Conservation (phyloP, 169 alveolate species). For the Plasmodium yoelii region DNA sequence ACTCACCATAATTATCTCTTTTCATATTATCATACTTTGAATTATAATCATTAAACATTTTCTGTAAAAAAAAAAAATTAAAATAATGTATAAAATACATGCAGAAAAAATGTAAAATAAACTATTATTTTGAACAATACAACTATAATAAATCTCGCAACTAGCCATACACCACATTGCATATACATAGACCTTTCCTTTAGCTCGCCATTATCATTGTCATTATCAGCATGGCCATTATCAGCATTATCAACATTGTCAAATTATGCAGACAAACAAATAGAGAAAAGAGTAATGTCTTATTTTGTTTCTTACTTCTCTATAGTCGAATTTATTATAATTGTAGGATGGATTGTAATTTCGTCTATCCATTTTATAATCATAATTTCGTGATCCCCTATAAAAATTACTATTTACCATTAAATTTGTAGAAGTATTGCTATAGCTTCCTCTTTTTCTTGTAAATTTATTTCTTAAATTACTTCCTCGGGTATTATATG, state of each 20-base stretch:
- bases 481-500: conserved; percentile 39
- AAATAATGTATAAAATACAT: background rate
- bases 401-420: conserved; percentile 36
- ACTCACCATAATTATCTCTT: conserved; percentile 28
- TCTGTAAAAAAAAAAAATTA: conserved; percentile 16
- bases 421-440: conserved; percentile 23
- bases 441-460: conserved; percentile 42
- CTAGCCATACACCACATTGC: too few relatives aligned
- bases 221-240: too few relatives aligned
- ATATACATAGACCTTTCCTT: too few relatives aligned
- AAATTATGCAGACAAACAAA: background rate
- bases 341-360: conserved; percentile 35
- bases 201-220: too few relatives aligned
- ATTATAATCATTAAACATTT: conserved; percentile 33
- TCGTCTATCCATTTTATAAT: conserved; percentile 66
- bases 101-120: background rate
- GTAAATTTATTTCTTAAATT: conserved; percentile 52
- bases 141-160: too few relatives aligned
- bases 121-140: too few relatives aligned
- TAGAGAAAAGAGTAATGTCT: background rate
- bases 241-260: background rate
- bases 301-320: conserved; percentile 29
- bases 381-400: conserved; percentile 60
- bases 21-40: conserved; percentile 29
- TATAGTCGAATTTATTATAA: conserved; percentile 44